phyloP scores from a whole-genome alignment of 495 filamentous ascomycete species.

The Penicillium taxi region DNA sequence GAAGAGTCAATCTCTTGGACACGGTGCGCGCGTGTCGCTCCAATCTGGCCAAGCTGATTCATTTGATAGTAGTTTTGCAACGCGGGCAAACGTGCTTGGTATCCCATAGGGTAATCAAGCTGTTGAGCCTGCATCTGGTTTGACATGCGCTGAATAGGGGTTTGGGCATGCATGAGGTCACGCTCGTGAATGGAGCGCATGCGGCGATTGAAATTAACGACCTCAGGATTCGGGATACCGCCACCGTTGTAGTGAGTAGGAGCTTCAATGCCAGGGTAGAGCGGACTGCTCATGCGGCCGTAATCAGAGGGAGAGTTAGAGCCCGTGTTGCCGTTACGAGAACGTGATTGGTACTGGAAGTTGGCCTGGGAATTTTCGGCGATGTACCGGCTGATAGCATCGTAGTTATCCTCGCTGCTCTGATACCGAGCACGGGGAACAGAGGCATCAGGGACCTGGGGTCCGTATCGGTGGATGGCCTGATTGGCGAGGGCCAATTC shows the following conservation, averaged over 20 bases:
- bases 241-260: conserved; percentile 34
- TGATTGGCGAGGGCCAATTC: conserved; percentile 16
- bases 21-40: conserved; percentile 37
- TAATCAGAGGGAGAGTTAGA: conserved; percentile 49
- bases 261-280: conserved; percentile 42
- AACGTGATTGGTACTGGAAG: conserved; percentile 21
- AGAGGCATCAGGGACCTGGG: conserved; percentile 22
- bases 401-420: conserved; percentile 24
- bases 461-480: conserved; percentile 23
- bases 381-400: conserved; percentile 15
- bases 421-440: conserved; percentile 28
- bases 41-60: conserved; percentile 14
- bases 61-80: conserved; percentile 30
- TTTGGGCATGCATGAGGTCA: conserved; percentile 31
- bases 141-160: conserved; percentile 33
- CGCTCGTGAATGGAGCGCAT: conserved; percentile 44
- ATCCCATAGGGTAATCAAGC: conserved; percentile 36
- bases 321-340: conserved; percentile 26
- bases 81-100: conserved; percentile 31
- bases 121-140: conserved; percentile 29
- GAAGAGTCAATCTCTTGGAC: conserved; percentile 56
- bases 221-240: conserved; percentile 34
- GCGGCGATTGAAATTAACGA: conserved; percentile 39
- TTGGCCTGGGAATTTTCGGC: conserved; percentile 25
- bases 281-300: conserved; percentile 50